Base-by-base conservation (phyloP, 139 green algal genomes). In the Chlamydomonas sphaeroides region DNA sequence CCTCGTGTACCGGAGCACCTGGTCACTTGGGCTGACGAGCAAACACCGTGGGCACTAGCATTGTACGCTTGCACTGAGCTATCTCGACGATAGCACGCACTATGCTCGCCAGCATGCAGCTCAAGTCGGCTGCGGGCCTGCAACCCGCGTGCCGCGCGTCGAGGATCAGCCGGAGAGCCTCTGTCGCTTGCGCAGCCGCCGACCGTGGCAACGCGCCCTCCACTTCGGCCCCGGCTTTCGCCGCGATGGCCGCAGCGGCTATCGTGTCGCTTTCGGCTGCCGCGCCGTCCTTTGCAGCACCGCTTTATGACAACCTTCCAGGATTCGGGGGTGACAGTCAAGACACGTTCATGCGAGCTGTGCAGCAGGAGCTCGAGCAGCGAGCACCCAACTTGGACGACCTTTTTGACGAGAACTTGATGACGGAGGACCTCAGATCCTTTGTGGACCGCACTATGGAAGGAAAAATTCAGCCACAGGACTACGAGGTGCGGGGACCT, bases 321-420 rank as follows among this genome's bases (percentile, higher is more conserved):
- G 65, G 77, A 18, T 84, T 84, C 61, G 77, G 77, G 3, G 77
- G 30, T 1, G 77, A 75, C 30, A 33, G 5, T 1, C 65, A 63
- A 23, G 48, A 70, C 26, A 2, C 39, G 18, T 84, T 84, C 65
- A 51, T 61, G 36, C 48, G 67, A 57, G 77, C 77, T 6, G 51
- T 84, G 14, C 33, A 36, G 25, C 17, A 61, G 6, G 57, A 68
- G 36, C 0, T 15, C 15, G 17, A 75, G 51, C 26, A 67, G 15
- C 77, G 49, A 21, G 25, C 6, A 20, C 28, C 65, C 5, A 25
- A 33, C 30, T 17, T 84, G 18, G 85, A 85, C 62, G 78, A 78
- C 23, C 33, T 76, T n/a, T 89, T 79, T 67, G 85, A 89, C 56
- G 85, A 89, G 69, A 86, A 87, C 68, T 67, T 89, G 0, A 82